Evolutionary conservation across 805 yeast species (phyloP), one percentile per base, ranked within the genome.

Genomic region (Huiozyma sinensis): DNA sequence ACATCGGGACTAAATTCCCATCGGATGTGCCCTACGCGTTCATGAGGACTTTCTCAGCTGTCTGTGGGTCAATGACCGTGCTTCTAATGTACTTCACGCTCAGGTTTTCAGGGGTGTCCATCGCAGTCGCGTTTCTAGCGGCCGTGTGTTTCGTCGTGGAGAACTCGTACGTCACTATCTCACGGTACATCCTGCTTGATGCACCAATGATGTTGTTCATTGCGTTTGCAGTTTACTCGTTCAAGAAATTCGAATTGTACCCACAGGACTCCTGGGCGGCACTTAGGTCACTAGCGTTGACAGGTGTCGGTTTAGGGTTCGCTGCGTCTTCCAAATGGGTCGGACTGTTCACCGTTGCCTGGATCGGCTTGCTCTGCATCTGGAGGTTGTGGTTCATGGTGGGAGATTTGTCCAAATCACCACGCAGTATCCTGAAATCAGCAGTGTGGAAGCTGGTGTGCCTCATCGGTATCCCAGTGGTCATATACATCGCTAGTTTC

Each of bases 251-350:
- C 57, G 85, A 83, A 64, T 63, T 76, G 44, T 78, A 74, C 54
- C 68, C 69, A 42, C 82, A 95, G n/a, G 75, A 77, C 54, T 53
- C 82, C 12, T 56, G 60, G 37, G 64, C 58, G 24, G 80, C 89
- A 77, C 77, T 61, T 57, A 78, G 72, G 56, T 64, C 78, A n/a
- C 63, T 84, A 51, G 28, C 77, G 29, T 70, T 79, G n/a, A 71
- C 85, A 37, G 84, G 83, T 52, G 59, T 80, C 43, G 77, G 79
- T n/a, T 65, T 83, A 46, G 94, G 92, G 43, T 67, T 83, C 46
- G 83, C 92, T 4, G 65, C 79, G 17, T 75, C 83, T 27, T 77
- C 89, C 31, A 84, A 84, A 63, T 83, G 92, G 92, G 92, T 83
- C 39, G 94, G 94, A 49, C 65, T 83, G 35, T 83, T 83, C 66